Percentiles rank a stretch among this genome's conserved stretches.
These are phyloP conservation scores for Citrus medica DNA, from an alignment of 345 rosid species.

Conservation along the genomic window DNA sequence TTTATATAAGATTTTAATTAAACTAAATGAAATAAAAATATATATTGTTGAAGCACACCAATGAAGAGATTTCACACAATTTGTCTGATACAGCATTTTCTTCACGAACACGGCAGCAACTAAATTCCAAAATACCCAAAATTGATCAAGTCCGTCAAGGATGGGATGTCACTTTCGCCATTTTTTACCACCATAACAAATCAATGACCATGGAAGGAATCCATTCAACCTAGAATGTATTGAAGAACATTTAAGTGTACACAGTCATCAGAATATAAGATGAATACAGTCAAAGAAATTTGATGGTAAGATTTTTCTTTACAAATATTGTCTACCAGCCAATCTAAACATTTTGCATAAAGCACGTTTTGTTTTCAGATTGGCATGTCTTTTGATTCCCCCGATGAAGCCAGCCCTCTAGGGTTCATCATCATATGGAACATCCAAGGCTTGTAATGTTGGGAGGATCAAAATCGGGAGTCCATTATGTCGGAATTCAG, in stretches of 20 bases:
- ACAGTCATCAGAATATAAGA: too few species aligned
- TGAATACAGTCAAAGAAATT: neutral
- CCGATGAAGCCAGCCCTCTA: slow-evolving; percentile 14
- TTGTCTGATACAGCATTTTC: neutral
- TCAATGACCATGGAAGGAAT: neutral
- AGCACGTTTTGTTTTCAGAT: neutral
- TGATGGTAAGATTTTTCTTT: neutral
- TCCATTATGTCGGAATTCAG: slow-evolving; percentile 63
- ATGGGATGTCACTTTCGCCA: neutral
- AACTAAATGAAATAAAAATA: too few species aligned
- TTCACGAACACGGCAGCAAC: neutral
- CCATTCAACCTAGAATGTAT: neutral
- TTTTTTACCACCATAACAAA: neutral
- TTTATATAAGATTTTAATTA: too few species aligned
- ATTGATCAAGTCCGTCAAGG: neutral
- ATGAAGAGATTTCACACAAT: neutral
- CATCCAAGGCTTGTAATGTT: slow-evolving; percentile 17
- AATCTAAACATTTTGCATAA: neutral
- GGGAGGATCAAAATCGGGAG: slow-evolving; percentile 57
- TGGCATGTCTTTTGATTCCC: neutral
- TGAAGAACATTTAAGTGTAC: too few species aligned
- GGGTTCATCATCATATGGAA: slow-evolving; percentile 85
- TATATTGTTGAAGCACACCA: neutral
- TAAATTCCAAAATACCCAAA: neutral
- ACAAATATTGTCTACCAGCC: too few species aligned